Base-by-base conservation (phyloP, 495 filamentous ascomycete genomes). In the Amphirosellinia nigrospora region DNA sequence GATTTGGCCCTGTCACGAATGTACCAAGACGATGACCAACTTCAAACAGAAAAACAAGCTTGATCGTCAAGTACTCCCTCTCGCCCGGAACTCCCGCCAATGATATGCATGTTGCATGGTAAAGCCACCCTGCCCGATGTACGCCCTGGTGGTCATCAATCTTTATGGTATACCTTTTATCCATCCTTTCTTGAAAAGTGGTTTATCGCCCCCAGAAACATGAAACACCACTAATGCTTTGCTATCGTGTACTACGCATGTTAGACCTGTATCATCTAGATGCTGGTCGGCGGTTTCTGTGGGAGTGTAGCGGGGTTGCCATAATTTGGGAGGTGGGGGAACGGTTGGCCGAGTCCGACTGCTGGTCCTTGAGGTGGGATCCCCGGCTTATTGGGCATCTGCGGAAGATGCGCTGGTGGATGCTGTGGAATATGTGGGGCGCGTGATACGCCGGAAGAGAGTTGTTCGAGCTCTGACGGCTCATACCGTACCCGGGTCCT, bases 251-350 rank as follows among this genome's bases (percentile, higher is more conserved):
- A 72, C 66, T 70, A 73, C 72, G 76, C 71, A 73, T 48, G 70
- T 67, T 26, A 70, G 72, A 64, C 62, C 69, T 26, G 59, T 50
- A 61, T 66, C 39, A 58, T 76, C 74, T 80, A 75, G 72, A 79
- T 75, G 70, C 76, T 78, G 66, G 79, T 80, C 28, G 84, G 81
- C 70, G 86, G 86, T 75, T 88, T 88, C 72, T 86, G 86, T 68
- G 86, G 86, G 66, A 88, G 76, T 39, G 84, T 83, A 23, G 85
- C 85, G 38, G 85, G 82, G 70, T 87, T 87, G 59, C 86, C 86
- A 74, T 85, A 88, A 59, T 82, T 84, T 46, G 85, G 82, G 62
- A 87, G 80, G 72, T 87, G 86, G 70, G 79, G 78, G 60, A 79
- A 85, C 0, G 74, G 66, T 71, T 82, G 83, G 46, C 71, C 72